phyloP scores from a whole-genome alignment of 345 rosid species.

The Combretum micranthum region DNA sequence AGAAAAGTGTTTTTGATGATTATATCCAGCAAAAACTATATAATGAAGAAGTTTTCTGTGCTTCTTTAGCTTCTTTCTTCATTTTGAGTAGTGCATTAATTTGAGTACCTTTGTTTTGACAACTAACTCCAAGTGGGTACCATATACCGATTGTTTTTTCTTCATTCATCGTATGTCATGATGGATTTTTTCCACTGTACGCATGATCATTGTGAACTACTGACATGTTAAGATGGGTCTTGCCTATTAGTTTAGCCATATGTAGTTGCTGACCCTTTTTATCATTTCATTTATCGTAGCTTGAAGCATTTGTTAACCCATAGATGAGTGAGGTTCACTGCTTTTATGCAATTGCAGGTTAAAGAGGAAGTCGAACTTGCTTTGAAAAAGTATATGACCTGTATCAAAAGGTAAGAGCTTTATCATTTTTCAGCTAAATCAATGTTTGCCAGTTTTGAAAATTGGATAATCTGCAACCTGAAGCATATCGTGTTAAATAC shows the following conservation, averaged over 20 bases:
- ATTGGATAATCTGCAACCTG: not conserved
- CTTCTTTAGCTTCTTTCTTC: not conserved
- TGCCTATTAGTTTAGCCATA: too few species aligned
- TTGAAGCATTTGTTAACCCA: too few species aligned
- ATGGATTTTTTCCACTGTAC: too few species aligned
- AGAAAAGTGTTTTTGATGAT: not conserved
- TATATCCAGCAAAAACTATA: not conserved
- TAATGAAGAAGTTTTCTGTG: not conserved
- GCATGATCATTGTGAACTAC: too few species aligned
- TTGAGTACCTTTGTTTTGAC: too few species aligned
- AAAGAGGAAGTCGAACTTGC: constrained; percentile 95
- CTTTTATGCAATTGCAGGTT: constrained; percentile 40
- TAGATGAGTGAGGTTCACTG: not conserved
- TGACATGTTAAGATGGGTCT: too few species aligned
- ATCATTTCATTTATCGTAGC: too few species aligned
- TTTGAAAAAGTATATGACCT: constrained; percentile 58
- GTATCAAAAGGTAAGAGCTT: constrained; percentile 50
- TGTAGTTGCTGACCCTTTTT: too few species aligned
- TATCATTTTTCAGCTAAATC: not conserved
- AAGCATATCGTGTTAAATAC: not conserved
- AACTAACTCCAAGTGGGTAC: too few species aligned
- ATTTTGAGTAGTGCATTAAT: too few species aligned
- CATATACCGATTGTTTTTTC: too few species aligned
- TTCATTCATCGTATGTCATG: too few species aligned
- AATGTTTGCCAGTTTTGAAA: not conserved